These are phyloP conservation scores for Trichoderma koningiopsis DNA, from an alignment of 2,329 filamentous ascomycete genomes.

Conservation along the genomic window DNA sequence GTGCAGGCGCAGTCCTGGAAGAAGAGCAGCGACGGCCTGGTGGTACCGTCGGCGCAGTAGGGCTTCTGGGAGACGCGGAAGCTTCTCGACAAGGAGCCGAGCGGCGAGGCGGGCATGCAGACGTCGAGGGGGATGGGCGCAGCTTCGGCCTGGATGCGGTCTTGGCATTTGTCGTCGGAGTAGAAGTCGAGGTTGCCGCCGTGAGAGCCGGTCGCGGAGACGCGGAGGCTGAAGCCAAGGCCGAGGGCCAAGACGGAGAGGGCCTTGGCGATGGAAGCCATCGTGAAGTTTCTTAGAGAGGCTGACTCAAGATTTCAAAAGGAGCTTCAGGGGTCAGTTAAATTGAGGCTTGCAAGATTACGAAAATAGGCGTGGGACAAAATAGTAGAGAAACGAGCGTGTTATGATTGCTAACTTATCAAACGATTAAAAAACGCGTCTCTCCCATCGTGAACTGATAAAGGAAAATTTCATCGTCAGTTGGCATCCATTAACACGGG, in stretches of 20 bases:
- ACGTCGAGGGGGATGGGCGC: slow-evolving; percentile 15
- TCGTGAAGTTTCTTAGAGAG: not conserved
- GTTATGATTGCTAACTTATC: not conserved
- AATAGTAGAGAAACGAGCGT: not conserved
- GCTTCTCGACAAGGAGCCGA: not conserved
- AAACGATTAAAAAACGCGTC: not conserved
- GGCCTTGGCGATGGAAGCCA: slow-evolving; percentile 11
- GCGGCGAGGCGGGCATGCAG: slow-evolving; percentile 16
- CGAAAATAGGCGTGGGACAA: not conserved
- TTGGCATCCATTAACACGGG: not conserved
- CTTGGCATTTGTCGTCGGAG: slow-evolving; percentile 17
- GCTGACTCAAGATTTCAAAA: not conserved
- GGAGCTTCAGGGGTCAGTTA: not conserved
- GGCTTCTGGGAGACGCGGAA: slow-evolving; percentile 21
- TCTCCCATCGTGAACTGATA: not conserved
- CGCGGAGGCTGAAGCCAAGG: slow-evolving; percentile 6
- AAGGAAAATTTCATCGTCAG: not conserved
- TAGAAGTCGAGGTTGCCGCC: slow-evolving; percentile 15
- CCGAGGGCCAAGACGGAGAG: slow-evolving; percentile 1
- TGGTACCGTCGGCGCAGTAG: slow-evolving; percentile 18
- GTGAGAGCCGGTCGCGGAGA: slow-evolving; percentile 1
- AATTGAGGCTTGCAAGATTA: not conserved
- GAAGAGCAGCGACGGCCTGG: slow-evolving; percentile 18
- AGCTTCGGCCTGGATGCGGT: slow-evolving; percentile 7
- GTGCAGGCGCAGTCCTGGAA: slow-evolving; percentile 20